Base-by-base conservation (phyloP, 257 asterid genomes). In the Solanum bulbocastanum region DNA sequence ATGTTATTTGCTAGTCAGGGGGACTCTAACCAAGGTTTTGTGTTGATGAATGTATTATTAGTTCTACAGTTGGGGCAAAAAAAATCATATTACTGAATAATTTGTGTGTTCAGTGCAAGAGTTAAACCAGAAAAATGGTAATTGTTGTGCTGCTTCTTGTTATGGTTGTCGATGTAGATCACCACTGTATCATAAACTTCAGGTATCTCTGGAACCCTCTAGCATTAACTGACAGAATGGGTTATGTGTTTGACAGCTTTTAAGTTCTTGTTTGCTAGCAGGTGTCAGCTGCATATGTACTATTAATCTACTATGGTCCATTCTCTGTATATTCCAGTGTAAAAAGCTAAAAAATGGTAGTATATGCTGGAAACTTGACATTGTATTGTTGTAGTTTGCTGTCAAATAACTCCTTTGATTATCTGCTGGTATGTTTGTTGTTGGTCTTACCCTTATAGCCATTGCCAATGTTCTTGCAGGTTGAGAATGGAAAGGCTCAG, bases 401-500 rank as follows among this genome's bases (percentile, higher is more conserved):
- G 27, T 81, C 66, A 44, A 15, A 25, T 62, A 62, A 10, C 33
- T 87, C 98, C 98, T 39, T 78, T 78, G 36, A 46, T 44, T 81
- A 81, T 46, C 85, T 44, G 27, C 65, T 79, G 25, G 65, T 79
- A 79, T 79, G 39, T 44, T 44, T 46, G 68, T 10, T 46, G 42
- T 81, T 81, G 85, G 69, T 81, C 85, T 49, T 49, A 16, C 10
- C 69, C 85, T 49, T 30, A 49, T 49, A 49, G 30, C 69, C 85
- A 82, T 49, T 18, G 25, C 32, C 85, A 10, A 37, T 90, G 3
- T 85, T 90, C 71, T 73, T 86, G 72, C 92, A 97, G 99, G 99
- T 97, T 89, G 99, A 97, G 90, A 97, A 96, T 91, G 99, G 98
- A 74, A 97, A 96, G 87, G 99, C 98, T 89, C 99, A 97, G 91